Conservation (phyloP, 2,329 filamentous ascomycete species). For the Fonsecaea pedrosoi region DNA sequence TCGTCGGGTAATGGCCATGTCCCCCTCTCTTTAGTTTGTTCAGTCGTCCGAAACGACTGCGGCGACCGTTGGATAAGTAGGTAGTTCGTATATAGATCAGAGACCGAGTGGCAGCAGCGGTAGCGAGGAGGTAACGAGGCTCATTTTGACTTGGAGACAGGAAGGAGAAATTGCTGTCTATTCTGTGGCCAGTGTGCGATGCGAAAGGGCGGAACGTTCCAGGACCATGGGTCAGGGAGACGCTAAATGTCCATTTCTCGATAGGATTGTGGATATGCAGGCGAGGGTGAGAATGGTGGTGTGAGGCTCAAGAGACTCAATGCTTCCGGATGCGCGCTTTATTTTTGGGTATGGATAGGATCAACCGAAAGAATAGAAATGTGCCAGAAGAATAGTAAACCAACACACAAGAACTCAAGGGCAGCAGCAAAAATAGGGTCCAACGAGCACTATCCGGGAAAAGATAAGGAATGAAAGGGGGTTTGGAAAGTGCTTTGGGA, state of each 20-base stretch:
- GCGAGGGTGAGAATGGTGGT: neutral
- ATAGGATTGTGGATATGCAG: neutral
- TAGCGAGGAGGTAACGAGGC: neutral
- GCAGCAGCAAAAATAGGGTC: neutral
- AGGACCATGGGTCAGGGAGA: neutral
- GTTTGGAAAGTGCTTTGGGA: neutral
- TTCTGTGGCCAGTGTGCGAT: neutral
- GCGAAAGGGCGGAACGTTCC: neutral
- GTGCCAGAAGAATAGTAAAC: neutral
- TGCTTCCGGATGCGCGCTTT: neutral
- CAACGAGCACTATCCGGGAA: neutral
- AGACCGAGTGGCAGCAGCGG: neutral
- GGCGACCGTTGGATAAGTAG: neutral
- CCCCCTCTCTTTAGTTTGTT: neutral
- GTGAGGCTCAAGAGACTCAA: constrained; percentile 4
- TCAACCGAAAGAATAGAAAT: neutral
- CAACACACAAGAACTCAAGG: neutral
- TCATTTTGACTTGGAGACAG: neutral
- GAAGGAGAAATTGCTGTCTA: neutral
- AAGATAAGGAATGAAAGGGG: neutral
- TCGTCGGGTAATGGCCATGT: constrained; percentile 28
- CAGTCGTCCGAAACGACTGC: neutral
- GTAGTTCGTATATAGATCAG: neutral
- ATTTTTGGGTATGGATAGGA: neutral
- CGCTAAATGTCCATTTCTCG: neutral